Evolutionary conservation across 805 yeast species (phyloP), one percentile per base, ranked within the genome.

Genomic region (Saccharomyces paradoxus): DNA sequence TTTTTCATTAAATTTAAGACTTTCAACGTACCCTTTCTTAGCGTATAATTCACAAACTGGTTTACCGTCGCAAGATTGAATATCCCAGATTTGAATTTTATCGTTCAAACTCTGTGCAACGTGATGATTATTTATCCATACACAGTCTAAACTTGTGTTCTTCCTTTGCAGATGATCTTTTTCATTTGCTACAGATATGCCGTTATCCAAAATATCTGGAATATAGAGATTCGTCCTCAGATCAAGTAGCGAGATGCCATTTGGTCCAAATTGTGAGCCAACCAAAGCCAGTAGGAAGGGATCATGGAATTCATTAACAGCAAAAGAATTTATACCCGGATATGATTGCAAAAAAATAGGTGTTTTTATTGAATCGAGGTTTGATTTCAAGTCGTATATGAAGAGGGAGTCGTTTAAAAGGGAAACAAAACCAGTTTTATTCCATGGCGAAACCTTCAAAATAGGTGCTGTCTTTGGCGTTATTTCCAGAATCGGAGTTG

Each of bases 201-300:
- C 59, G 32, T 49, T 53, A 52, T 31, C 53, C 44, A 31, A 49
- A 22, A 56, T 46, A 31, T 60, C 63, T n/a, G 66, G 68, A 30
- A 60, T 59, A 50, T 60, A 62, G 17, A 62, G 41, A 10, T 56
- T 56, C 3, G 77, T 75, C 59, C 96, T 75, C 58, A 87, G 69
- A 68, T 89, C 97, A 58, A 83, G 77, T 44, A 89, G 69, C 0
- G 94, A 83, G 9, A 89, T 77, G 2, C 96, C 96, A 64, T 83
- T 83, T 26, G 77, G 76, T 4, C 89, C 89, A 56, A 87, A 82
- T 2, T 86, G 70, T 0, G 89, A 59, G n/a, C 68, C 67, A 21
- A 62, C 58, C 86, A 53, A 84, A 62, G 24, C 84, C 70, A 26
- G 83, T 81, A 60, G 75, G 76, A 48, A 79, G 67, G 50, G 70